Base-by-base conservation (phyloP, 495 filamentous ascomycete species). In the Penicillium malachiteum region DNA sequence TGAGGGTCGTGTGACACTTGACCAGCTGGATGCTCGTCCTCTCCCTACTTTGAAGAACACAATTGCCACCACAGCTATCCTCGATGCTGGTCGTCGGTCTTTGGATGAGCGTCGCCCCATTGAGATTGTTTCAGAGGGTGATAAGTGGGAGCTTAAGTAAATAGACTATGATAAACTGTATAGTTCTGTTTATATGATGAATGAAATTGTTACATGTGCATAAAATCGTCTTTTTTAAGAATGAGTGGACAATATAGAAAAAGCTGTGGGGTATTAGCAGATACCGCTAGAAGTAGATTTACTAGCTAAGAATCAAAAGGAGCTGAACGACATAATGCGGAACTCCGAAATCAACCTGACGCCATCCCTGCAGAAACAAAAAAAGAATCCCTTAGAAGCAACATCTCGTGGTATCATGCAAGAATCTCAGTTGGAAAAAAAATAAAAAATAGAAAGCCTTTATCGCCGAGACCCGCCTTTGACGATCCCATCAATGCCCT, bases 11-110 rank as follows among this genome's bases (percentile, higher is more conserved):
- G 78, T 85, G 50, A 89, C 84, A 44, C 79, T 92, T 5, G 84
- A 84, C 30, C 84, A 90, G 55, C 76, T 96, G 42, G 92, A 97
- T 63, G 77, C 77, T 40, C 84, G 91, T 54, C 89, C 89, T 0
- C 70, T 97, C 55, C 92, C 92, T 5, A 97, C 92, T 17, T 62
- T 97, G 63, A 81, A 80, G 66, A 96, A 96, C 58, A 96, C 92
- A 0, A 84, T 96, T 66, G 90, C 88, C 16, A 96, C 92, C 1
- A 91, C 88, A 12, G 92, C 92, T 1, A 97, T 97, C 52, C 72
- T 97, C 55, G 85, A 97, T 65, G 92, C 92, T 3, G 92, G 92
- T 0, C 78, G 92, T 52, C 74, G 83, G 61, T 90, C 87, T 60
- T 74, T 97, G 56, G 89, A 96, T 70, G 89, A 96, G 77, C 81